Conservation (phyloP, 208 protist species). For the Leishmania amazonensis region DNA sequence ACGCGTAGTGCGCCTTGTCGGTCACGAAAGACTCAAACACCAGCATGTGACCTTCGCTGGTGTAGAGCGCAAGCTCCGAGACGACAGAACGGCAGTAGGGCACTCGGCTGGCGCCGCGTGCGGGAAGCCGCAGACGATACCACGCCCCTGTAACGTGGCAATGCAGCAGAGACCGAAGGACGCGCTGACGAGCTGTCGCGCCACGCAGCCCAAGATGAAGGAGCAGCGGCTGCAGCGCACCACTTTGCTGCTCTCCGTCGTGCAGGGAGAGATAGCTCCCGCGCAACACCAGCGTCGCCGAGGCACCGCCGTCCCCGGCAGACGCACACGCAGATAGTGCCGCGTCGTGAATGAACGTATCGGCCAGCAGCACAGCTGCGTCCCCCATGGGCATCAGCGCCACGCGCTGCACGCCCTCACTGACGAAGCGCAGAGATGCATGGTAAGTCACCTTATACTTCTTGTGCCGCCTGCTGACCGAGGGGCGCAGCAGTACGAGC, state of each 20-base stretch:
- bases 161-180: conserved; percentile 19
- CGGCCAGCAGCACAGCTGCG: conserved; percentile 8
- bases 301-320: background rate
- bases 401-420: conserved; percentile 22
- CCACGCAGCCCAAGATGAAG: conserved; percentile 23
- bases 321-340: no score
- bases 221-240: conserved; percentile 10
- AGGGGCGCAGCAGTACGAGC: conserved; percentile 25
- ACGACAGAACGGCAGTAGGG: background rate
- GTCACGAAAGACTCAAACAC: conserved; percentile 20
- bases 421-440: conserved; percentile 10
- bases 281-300: conserved; percentile 16
- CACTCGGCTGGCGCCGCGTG: background rate
- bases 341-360: background rate
- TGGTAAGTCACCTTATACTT: conserved; percentile 8
- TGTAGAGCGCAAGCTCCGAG: conserved; percentile 18
- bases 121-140: conserved; percentile 4
- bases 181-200: conserved; percentile 3
- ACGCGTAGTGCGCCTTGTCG: background rate
- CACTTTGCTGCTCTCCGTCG: conserved; percentile 1
- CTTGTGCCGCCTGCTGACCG: background rate
- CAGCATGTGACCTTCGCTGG: conserved; percentile 18
- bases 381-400: conserved; percentile 18
- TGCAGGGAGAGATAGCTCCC: conserved; percentile 10
- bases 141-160: conserved; percentile 12